phyloP scores from a whole-genome alignment of 352 stramenopile genomes.

The Globisporangium takayamanum region DNA sequence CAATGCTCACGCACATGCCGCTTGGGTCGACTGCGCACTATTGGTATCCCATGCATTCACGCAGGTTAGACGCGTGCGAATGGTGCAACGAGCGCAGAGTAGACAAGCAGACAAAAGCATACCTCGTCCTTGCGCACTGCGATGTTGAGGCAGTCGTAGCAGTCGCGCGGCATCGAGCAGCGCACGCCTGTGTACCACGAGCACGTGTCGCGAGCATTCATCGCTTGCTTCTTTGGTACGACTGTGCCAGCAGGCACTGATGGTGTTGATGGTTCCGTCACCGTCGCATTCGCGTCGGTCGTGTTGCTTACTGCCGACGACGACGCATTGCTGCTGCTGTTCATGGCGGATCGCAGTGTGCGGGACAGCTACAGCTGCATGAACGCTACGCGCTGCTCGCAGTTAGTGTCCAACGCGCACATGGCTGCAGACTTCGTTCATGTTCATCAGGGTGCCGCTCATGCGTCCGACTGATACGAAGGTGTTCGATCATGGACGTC shows the following conservation, averaged over 20 bases:
- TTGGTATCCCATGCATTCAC: not conserved
- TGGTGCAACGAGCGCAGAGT: not conserved
- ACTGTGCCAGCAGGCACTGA: not conserved
- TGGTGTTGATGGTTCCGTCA: not conserved
- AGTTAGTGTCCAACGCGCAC: too few species aligned
- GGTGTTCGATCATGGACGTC: too few species aligned
- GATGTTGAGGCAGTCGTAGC: constrained; percentile 17
- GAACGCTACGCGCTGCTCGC: too few species aligned
- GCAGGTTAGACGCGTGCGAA: not conserved
- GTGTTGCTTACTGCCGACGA: not conserved
- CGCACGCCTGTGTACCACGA: constrained; percentile 9
- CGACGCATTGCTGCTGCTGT: not conserved
- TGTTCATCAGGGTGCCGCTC: too few species aligned
- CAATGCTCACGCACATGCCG: constrained; percentile 11
- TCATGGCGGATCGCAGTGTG: not conserved
- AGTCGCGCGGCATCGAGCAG: constrained; percentile 14
- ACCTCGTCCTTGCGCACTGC: constrained; percentile 6
- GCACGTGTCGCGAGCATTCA: constrained; percentile 10
- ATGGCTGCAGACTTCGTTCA: too few species aligned
- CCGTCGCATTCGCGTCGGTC: not conserved
- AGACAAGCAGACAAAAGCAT: not conserved
- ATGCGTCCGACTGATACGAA: too few species aligned
- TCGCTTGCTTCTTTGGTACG: constrained; percentile 6
- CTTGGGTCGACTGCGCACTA: constrained; percentile 13
- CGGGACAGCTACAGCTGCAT: too few species aligned